A percentile compares a stretch with the other conserved stretches of the same genome.
phyloP scores from a whole-genome alignment of 805 yeast genomes.

The Candida yuanshanica region DNA sequence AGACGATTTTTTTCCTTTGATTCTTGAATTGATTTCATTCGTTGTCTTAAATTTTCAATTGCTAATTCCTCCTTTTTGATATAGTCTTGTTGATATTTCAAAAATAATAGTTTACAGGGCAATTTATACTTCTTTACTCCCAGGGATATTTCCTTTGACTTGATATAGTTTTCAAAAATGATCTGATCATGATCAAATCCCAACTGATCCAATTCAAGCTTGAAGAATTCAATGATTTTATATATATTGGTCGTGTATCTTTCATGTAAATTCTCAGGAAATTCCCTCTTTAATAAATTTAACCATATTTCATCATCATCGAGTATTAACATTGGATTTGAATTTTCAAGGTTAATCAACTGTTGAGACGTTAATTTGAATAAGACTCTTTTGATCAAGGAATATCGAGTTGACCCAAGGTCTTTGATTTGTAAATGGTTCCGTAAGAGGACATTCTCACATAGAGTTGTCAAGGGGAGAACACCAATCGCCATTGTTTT shows the following conservation, averaged over 20 bases:
- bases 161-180: constrained; percentile 15
- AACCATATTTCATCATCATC: constrained; percentile 36
- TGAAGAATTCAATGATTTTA: constrained; percentile 18
- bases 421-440: constrained; percentile 18
- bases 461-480: constrained; percentile 16
- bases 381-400: constrained; percentile 26
- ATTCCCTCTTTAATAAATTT: constrained; percentile 26
- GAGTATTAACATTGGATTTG: constrained; percentile 27
- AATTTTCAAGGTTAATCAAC: constrained; percentile 26
- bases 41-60: constrained; percentile 28
- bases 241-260: constrained; percentile 21
- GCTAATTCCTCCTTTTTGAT: constrained; percentile 29
- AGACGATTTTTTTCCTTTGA: constrained; percentile 28
- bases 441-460: constrained; percentile 18
- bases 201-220: constrained; percentile 15
- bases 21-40: constrained; percentile 24
- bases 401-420: constrained; percentile 28
- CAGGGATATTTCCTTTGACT: constrained; percentile 3
- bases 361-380: constrained; percentile 27
- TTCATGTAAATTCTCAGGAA: constrained; percentile 29
- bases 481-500: constrained; percentile 12
- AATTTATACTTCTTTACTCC: constrained; percentile 24
- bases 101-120: constrained; percentile 31
- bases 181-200: constrained; percentile 7
- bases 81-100: constrained; percentile 28